phyloP scores from a whole-genome alignment of 805 yeast genomes.

The Ogataea allantospora region DNA sequence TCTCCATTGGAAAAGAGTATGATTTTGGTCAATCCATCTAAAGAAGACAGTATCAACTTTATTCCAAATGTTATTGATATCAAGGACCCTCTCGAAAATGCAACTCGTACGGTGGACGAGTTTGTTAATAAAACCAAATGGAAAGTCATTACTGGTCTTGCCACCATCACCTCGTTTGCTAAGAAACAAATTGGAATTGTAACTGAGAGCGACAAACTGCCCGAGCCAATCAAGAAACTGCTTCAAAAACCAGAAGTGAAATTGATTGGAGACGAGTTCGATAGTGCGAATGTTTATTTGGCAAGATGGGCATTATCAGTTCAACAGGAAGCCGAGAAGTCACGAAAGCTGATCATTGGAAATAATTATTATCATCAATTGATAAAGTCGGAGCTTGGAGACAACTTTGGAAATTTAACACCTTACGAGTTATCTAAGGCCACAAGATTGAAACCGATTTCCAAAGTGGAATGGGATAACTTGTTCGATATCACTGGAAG shows the following conservation, averaged over 20 bases:
- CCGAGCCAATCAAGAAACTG: slow-evolving; percentile 55
- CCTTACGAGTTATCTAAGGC: slow-evolving; percentile 58
- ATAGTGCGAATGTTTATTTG: slow-evolving; percentile 83
- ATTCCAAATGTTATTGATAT: slow-evolving; percentile 41
- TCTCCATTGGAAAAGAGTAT: slow-evolving; percentile 73
- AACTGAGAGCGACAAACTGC: slow-evolving; percentile 43
- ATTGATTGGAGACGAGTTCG: slow-evolving; percentile 84
- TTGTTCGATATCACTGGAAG: slow-evolving; percentile 81
- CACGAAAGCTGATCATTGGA: slow-evolving; percentile 49
- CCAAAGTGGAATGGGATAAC: slow-evolving; percentile 74
- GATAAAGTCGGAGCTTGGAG: slow-evolving; percentile 61
- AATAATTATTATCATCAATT: slow-evolving; percentile 57
- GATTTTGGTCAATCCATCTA: slow-evolving; percentile 74
- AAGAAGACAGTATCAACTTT: slow-evolving; percentile 61
- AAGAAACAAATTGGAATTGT: slow-evolving; percentile 62
- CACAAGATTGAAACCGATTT: slow-evolving; percentile 66
- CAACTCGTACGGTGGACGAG: slow-evolving; percentile 39
- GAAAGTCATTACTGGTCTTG: slow-evolving; percentile 81
- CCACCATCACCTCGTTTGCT: slow-evolving; percentile 68
- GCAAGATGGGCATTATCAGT: slow-evolving; percentile 97
- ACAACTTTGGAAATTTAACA: slow-evolving; percentile 47
- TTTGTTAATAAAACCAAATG: slow-evolving; percentile 73
- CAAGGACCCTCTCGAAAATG: slow-evolving; percentile 37
- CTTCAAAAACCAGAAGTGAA: slow-evolving; percentile 77
- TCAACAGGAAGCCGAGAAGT: slow-evolving; percentile 81